Percentiles rank a stretch among this genome's conserved stretches.
Conservation (phyloP, 768 basidiomycete species). For the Saitozyma podzolica region DNA sequence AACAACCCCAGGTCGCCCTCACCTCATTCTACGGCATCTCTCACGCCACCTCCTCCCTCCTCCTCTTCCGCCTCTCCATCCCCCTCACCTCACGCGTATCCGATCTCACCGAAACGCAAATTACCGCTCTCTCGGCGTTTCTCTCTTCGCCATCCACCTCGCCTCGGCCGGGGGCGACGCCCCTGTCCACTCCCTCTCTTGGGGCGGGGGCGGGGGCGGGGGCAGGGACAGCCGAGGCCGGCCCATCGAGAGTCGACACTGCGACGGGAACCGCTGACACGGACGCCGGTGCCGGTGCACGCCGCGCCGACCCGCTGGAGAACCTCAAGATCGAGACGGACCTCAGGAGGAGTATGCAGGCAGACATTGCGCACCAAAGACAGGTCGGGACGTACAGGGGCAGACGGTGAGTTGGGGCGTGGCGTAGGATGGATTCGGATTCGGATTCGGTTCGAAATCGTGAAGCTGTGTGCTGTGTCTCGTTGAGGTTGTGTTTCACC, state of each 20-base stretch:
- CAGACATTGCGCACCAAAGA: constrained; percentile 88
- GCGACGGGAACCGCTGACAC: background rate
- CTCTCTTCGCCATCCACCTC: constrained; percentile 84
- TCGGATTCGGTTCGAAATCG: too few species aligned
- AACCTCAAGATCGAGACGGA: constrained; percentile 84
- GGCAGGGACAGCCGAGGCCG: background rate
- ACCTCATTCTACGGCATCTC: constrained; percentile 88
- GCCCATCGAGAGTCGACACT: too few species aligned
- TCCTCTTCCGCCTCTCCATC: constrained; percentile 90
- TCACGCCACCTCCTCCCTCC: constrained; percentile 67
- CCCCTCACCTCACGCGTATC: constrained; percentile 80
- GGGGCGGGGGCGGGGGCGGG: constrained; percentile 4
- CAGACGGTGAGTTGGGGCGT: constrained; percentile 57
- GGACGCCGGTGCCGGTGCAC: background rate
- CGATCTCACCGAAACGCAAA: constrained; percentile 79
- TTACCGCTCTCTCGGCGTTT: constrained; percentile 89
- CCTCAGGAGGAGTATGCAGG: constrained; percentile 73
- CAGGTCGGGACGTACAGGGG: constrained; percentile 95
- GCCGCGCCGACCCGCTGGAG: constrained; percentile 63
- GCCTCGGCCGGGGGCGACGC: constrained; percentile 65
- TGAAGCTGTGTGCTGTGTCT: too few species aligned
- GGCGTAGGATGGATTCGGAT: too few species aligned
- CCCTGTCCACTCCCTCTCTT: constrained; percentile 61
- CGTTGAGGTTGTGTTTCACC: too few species aligned
- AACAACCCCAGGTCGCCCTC: constrained; percentile 72